phyloP scores from a whole-genome alignment of 1,139 yeast genomes.

The Debaryomyces coudertii region DNA sequence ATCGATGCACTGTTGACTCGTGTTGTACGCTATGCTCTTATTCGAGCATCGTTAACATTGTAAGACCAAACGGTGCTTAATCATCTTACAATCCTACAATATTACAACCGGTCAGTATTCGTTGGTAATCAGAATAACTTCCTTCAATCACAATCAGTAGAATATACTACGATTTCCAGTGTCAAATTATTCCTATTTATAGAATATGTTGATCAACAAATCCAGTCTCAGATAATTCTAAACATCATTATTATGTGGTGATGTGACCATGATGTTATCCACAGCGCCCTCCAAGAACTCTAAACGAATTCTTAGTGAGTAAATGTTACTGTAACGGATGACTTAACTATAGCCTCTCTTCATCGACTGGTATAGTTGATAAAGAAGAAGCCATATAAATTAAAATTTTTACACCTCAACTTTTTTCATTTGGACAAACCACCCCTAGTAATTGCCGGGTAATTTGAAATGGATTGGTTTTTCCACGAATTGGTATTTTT shows the following conservation, averaged over 20 bases:
- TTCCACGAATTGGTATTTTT: conserved; percentile 2
- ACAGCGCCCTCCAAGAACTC: conserved; percentile 30
- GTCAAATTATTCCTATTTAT: too few relatives aligned
- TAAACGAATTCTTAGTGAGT: conserved; percentile 18
- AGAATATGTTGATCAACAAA: not conserved
- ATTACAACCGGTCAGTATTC: too few relatives aligned
- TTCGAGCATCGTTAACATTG: too few relatives aligned
- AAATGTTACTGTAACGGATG: conserved; percentile 48
- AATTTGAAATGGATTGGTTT: conserved; percentile 9
- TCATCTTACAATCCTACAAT: too few relatives aligned
- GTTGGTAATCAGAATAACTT: not conserved
- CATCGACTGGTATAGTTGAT: conserved; percentile 73
- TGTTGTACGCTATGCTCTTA: too few relatives aligned
- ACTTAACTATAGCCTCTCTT: conserved; percentile 47
- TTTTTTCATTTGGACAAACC: not conserved
- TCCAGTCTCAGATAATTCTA: conserved; percentile 35
- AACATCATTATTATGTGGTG: conserved; percentile 40
- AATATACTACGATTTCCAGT: not conserved
- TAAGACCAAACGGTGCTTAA: too few relatives aligned
- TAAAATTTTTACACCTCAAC: not conserved
- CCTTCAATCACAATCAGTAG: too few relatives aligned
- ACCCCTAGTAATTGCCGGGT: conserved; percentile 15
- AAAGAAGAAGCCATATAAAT: conserved; percentile 21
- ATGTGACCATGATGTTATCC: conserved; percentile 33
- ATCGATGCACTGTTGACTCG: too few relatives aligned